Percentiles rank a stretch among this genome's conserved stretches.
Conservation (phyloP, 352 stramenopile species). For the Globisporangium yorkense region DNA sequence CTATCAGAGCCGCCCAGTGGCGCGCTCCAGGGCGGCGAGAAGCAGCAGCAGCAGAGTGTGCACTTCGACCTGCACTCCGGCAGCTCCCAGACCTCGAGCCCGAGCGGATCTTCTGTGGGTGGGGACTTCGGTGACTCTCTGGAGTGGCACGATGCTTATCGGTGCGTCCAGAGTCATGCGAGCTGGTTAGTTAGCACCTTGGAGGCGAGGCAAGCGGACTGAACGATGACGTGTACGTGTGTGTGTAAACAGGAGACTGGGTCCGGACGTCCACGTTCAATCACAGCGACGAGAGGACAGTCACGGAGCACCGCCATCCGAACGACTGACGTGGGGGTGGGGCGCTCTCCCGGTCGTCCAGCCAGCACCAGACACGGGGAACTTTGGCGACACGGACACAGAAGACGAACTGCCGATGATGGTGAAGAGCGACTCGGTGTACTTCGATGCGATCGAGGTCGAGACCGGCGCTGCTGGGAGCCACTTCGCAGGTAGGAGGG, state of each 20-base stretch:
- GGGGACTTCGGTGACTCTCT: slow-evolving; percentile 3
- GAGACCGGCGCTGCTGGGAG: slow-evolving; percentile 8
- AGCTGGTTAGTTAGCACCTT: too few species aligned
- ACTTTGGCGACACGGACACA: slow-evolving; percentile 9
- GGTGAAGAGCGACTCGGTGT: slow-evolving; percentile 66
- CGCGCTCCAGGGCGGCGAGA: background rate
- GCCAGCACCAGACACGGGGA: background rate
- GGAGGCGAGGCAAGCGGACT: background rate
- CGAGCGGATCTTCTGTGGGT: slow-evolving; percentile 1
- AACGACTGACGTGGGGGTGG: slow-evolving; percentile 55
- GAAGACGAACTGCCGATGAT: slow-evolving; percentile 34
- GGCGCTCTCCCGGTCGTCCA: slow-evolving; percentile 38
- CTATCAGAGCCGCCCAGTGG: slow-evolving; percentile 1
- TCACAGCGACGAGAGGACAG: slow-evolving; percentile 5
- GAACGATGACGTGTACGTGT: background rate
- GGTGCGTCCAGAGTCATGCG: slow-evolving; percentile 6
- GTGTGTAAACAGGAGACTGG: background rate
- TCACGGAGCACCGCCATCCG: slow-evolving; percentile 8
- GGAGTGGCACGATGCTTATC: slow-evolving; percentile 29
- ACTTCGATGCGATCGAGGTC: slow-evolving; percentile 72
- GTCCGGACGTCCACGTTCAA: slow-evolving; percentile 8
- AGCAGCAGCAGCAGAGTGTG: slow-evolving; percentile 1
- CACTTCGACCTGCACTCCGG: slow-evolving; percentile 3
- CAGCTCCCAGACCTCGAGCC: slow-evolving; percentile 3
- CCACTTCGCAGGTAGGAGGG: slow-evolving; percentile 6